Evolutionary conservation across 352 stramenopile species (phyloP).

Genomic region (Globisporangium perplexum): DNA sequence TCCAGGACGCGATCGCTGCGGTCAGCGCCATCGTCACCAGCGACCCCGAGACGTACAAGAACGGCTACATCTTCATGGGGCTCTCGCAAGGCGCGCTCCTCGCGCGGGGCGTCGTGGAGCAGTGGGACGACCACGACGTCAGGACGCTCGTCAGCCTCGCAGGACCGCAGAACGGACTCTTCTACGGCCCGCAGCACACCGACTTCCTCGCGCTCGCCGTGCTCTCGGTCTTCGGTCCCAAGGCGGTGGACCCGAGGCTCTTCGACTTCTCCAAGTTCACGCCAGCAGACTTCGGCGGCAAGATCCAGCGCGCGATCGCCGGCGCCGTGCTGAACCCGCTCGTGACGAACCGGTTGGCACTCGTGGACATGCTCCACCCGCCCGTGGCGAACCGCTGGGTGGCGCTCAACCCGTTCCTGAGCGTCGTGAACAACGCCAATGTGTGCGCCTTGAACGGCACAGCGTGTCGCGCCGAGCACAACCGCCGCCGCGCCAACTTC

Average conservation of each 20-base stretch:
- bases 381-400: conserved; percentile 1
- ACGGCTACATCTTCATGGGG: conserved; percentile 28
- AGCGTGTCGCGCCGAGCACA: conserved; percentile 1
- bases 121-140: conserved; percentile 26
- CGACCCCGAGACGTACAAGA: conserved; percentile 7
- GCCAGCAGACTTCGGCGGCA: conserved; percentile 11
- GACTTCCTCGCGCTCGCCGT: conserved; percentile 13
- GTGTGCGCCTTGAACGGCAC: background rate
- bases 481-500: conserved; percentile 20
- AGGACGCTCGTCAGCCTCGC: conserved; percentile 21
- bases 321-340: conserved; percentile 7
- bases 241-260: conserved; percentile 5
- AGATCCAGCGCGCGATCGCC: conserved; percentile 18
- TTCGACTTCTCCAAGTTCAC: conserved; percentile 21
- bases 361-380: conserved; percentile 15
- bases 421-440: conserved; percentile 13
- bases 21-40: conserved; percentile 11
- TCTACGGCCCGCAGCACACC: conserved; percentile 22
- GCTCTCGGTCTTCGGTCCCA: conserved; percentile 14
- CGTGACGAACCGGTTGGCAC: conserved; percentile 12
- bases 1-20: conserved; percentile 19
- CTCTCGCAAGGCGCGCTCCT: conserved; percentile 24
- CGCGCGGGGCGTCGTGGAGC: conserved; percentile 21
- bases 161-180: conserved; percentile 22
- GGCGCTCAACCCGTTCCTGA: conserved; percentile 10